Evolutionary conservation across 345 rosid species (phyloP).

Genomic region (Salix exigua): DNA sequence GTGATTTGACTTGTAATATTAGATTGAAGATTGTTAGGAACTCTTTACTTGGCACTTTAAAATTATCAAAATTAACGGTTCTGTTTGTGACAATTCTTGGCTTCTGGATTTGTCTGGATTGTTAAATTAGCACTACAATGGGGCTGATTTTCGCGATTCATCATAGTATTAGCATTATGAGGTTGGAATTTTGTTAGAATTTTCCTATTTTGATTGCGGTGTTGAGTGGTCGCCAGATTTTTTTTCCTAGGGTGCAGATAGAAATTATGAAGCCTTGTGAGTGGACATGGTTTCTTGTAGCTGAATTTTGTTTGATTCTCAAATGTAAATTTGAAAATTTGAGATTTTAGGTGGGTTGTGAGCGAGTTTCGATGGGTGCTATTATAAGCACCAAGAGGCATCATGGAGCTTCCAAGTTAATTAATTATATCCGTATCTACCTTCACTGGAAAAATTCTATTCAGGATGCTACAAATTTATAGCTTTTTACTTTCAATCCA

Average conservation of each 20-base stretch:
- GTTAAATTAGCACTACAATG: background rate
- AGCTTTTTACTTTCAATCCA: background rate
- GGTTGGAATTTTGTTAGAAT: background rate
- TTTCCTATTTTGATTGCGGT: background rate
- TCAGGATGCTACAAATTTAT: background rate
- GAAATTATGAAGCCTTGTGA: background rate
- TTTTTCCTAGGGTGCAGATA: background rate
- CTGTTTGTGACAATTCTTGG: background rate
- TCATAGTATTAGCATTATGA: background rate
- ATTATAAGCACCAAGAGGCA: background rate
- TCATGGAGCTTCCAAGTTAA: background rate
- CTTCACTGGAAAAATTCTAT: background rate
- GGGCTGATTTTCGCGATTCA: background rate
- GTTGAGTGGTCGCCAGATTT: background rate
- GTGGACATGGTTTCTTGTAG: background rate
- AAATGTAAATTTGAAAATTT: background rate
- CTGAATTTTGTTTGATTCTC: background rate
- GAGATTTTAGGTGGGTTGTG: background rate
- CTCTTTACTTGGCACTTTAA: background rate
- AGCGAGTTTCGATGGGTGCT: background rate
- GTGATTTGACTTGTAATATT: background rate
- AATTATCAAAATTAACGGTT: background rate
- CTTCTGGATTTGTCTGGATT: background rate
- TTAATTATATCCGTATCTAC: background rate
- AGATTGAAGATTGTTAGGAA: background rate